Evolutionary conservation across 2,329 filamentous ascomycete genomes (phyloP).

Genomic region (Nothopassalora personata): DNA sequence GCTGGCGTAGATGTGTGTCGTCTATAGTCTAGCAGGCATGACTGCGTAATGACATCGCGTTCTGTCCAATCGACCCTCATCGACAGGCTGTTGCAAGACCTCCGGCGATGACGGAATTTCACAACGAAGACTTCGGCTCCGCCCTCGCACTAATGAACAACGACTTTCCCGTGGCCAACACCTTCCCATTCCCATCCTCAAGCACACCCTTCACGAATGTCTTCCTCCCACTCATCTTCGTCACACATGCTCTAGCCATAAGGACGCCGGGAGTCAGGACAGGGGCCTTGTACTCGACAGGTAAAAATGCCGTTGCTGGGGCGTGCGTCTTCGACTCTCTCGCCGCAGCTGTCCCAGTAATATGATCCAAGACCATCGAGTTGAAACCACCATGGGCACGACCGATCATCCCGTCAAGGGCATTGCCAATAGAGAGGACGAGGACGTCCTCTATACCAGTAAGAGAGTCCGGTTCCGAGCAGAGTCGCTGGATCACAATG

Average conservation of each 20-base stretch:
- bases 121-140: neutral
- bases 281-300: constrained; percentile 22
- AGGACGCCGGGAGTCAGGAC: constrained; percentile 19
- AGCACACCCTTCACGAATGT: constrained; percentile 15
- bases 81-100: too few relatives aligned
- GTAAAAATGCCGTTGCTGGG: constrained; percentile 22
- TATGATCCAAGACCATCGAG: constrained; percentile 19
- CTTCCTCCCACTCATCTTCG: constrained; percentile 17
- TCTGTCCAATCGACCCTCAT: too few relatives aligned
- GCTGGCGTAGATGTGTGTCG: too few relatives aligned
- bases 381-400: constrained; percentile 24
- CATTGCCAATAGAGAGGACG: constrained; percentile 19
- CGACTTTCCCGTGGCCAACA: constrained; percentile 17
- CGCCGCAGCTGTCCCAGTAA: constrained; percentile 11
- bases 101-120: neutral
- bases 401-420: constrained; percentile 20
- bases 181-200: constrained; percentile 18
- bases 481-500: constrained; percentile 14
- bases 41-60: too few relatives aligned
- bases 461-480: constrained; percentile 14
- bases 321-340: neutral
- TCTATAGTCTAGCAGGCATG: too few relatives aligned
- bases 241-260: constrained; percentile 18
- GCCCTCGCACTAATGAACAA: constrained; percentile 17
- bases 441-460: constrained; percentile 16